Base-by-base conservation (phyloP, 495 filamentous ascomycete species). In the Margaritispora aquatica region DNA sequence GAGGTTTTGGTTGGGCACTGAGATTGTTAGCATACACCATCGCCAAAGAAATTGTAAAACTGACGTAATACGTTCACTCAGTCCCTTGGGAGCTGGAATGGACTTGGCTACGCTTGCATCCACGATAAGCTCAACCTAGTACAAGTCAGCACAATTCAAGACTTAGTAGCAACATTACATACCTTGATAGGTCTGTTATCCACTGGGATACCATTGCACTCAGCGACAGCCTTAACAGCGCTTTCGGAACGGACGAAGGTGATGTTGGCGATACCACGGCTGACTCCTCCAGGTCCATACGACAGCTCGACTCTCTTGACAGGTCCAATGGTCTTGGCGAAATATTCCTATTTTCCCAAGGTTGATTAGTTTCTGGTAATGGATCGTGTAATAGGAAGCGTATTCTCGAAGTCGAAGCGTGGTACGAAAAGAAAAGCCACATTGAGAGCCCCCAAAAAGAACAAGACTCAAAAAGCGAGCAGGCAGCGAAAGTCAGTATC, bases 151-250 rank as follows among this genome's bases (percentile, higher is more conserved):
- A 52, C 56, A 11, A 3, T 38, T 11, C 24, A 1, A 19, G 27
- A 15, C 10, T 13, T 1, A 17, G 21, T 3, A 23, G n/a, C 21
- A 13, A 1, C 4, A 3, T 29, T 51, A 36, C 73, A 54, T 75
- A 94, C 91, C 85, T 92, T 96, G 80, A 98, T 92, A 8, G 92
- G 89, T 52, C 85, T 83, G 60, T 85, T 84, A 72, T 98, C 94
- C 54, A 98, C 89, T 19, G 90, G 81, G 55, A 96, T 81, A 57
- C 90, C 90, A 66, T 97, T 94, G 57, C 93, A 77, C n/a, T 83
- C 79, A 65, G 84, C 80, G 56, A 87, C 84, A 26, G 95, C 94
- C 72, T 91, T 89, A 65, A 79, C 82, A 53, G 91, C 95, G 49
- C 85, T 88, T 60, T 87, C 88, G 17, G 84, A 71, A 61, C 89